Evolutionary conservation across 345 rosid species (phyloP).

Genomic region (Combretum micranthum): DNA sequence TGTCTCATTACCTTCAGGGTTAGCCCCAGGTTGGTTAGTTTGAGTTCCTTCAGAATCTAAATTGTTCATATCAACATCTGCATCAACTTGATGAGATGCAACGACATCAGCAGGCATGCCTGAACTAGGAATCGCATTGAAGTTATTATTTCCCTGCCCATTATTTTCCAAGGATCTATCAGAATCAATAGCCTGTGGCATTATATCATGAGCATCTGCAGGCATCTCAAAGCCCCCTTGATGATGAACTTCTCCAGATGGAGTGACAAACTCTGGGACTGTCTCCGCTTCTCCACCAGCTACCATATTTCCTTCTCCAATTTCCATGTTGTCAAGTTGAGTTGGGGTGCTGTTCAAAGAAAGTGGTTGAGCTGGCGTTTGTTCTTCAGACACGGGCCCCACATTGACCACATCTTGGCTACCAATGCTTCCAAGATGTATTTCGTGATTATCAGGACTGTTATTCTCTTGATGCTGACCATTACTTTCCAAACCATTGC

Average conservation of each 20-base stretch:
- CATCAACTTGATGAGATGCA: constrained; percentile 29
- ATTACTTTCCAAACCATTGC: constrained; percentile 42
- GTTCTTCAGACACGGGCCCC: constrained; percentile 20
- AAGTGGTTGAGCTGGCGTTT: constrained; percentile 40
- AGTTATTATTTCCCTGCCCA: constrained; percentile 18
- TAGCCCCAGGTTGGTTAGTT: constrained; percentile 34
- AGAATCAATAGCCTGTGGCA: constrained; percentile 19
- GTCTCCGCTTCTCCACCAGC: constrained; percentile 34
- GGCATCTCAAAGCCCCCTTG: constrained; percentile 24
- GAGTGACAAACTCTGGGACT: constrained; percentile 32
- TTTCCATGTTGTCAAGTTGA: constrained; percentile 65
- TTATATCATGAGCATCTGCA: constrained; percentile 28
- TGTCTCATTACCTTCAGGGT: constrained; percentile 27
- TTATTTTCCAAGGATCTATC: constrained; percentile 25
- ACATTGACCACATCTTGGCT: constrained; percentile 26
- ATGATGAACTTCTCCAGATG: constrained; percentile 36
- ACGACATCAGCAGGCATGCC: constrained; percentile 29
- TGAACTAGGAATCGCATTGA: constrained; percentile 20
- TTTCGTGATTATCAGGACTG: constrained; percentile 28
- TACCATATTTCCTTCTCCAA: constrained; percentile 48
- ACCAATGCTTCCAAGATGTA: constrained; percentile 33
- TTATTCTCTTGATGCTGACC: constrained; percentile 40
- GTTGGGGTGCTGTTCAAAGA: constrained; percentile 44
- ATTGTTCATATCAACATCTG: constrained; percentile 76
- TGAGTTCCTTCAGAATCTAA: constrained; percentile 53